phyloP scores from a whole-genome alignment of 805 yeast species.

The Saturnispora hagleri region DNA sequence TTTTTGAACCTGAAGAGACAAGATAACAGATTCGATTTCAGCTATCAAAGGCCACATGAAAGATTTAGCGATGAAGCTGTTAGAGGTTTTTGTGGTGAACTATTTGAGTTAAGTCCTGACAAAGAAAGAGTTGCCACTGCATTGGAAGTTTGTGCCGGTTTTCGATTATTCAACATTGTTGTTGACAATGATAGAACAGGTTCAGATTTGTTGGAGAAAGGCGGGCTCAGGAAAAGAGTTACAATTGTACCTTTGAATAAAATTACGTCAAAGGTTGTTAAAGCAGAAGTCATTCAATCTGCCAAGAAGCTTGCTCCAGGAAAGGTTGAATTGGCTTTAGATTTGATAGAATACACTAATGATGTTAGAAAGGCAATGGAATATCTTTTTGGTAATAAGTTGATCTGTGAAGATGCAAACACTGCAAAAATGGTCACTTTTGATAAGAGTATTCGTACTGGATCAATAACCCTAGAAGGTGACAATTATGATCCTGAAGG shows the following conservation, averaged over 20 bases:
- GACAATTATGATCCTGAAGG: slow-evolving; percentile 96
- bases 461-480: slow-evolving; percentile 86
- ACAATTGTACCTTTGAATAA: slow-evolving; percentile 90
- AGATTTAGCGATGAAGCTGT: slow-evolving; percentile 55
- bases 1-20: slow-evolving; percentile 50
- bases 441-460: slow-evolving; percentile 67
- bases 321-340: slow-evolving; percentile 82
- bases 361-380: slow-evolving; percentile 79
- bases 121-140: slow-evolving; percentile 63
- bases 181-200: slow-evolving; percentile 85
- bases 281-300: slow-evolving; percentile 40
- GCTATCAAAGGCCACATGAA: slow-evolving; percentile 55
- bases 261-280: slow-evolving; percentile 53
- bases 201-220: slow-evolving; percentile 69
- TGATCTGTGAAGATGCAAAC: slow-evolving; percentile 78
- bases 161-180: slow-evolving; percentile 77
- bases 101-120: slow-evolving; percentile 52
- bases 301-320: slow-evolving; percentile 78
- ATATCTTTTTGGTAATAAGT: slow-evolving; percentile 82
- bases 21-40: slow-evolving; percentile 68
- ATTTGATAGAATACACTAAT: slow-evolving; percentile 63
- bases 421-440: slow-evolving; percentile 87
- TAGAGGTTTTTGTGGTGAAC: slow-evolving; percentile 83
- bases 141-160: slow-evolving; percentile 90
- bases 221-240: slow-evolving; percentile 69